Evolutionary conservation across 345 rosid species (phyloP), one percentile per base, ranked within the genome.

Genomic region (Gossypium arboreum): DNA sequence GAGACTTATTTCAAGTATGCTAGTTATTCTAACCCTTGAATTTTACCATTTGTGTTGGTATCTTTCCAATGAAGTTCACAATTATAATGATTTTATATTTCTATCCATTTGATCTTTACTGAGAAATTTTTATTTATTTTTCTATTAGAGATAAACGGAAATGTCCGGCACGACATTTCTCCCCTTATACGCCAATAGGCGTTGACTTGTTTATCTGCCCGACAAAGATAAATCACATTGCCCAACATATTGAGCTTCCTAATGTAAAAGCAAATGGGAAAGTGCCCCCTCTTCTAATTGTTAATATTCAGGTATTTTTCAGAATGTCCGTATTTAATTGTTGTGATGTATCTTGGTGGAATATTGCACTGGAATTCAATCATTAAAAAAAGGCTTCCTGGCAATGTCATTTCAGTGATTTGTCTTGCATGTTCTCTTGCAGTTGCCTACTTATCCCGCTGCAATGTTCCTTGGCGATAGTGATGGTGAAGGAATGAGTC

Each of bases 181-280:
- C 87, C 74, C 91, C 97, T 0, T 94, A 90, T 68, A 81, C 81
- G 71, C 91, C 98, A 2, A 83, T 92, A 16, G 98, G 97, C 16
- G 93, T 94, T 18, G 97, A 92, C 48, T 75, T 94, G 72, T 92
- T 92, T 79, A 67, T 81, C 57, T 92, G 94, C 84, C 92, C 85
- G 2, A 87, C 77, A 79, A 94, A 94, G 88, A 84, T 92, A 78
- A 90, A 89, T 84, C 98, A 94, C 84, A 91, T 94, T 18, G 97
- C 95, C 0, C 95, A 91, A 73, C 93, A 89, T 80, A 88, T 94
- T 11, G 97, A 92, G 79, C 95, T 92, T 86, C 97, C 97, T 47
- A 80, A 88, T 73, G 73, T 88, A 39, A 88, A 86, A 79, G 74
- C 85, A 2, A 88, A 88, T 22, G 91, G 88, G 50, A 90, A 82